Percentiles rank a stretch among this genome's conserved stretches.
Evolutionary conservation across 768 basidiomycete species (phyloP).

Genomic region (Russula sp.): DNA sequence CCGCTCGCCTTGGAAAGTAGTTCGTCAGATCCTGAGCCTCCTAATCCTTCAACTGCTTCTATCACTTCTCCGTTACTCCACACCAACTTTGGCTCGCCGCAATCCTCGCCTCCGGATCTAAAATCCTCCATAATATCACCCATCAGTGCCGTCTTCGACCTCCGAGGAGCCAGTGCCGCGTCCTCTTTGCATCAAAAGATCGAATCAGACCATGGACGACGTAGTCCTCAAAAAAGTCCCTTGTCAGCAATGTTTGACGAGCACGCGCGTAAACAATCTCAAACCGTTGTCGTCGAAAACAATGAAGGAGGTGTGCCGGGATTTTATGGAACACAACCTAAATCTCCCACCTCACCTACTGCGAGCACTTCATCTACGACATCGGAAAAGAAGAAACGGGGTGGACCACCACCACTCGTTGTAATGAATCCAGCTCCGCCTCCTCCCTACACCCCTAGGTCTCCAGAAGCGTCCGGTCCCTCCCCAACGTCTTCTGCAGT

Average conservation of each 20-base stretch:
- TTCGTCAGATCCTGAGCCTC: constrained; percentile 27
- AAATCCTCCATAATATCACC: constrained; percentile 9
- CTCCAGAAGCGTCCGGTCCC: neutral
- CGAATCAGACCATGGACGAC: constrained; percentile 7
- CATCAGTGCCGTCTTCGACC: constrained; percentile 18
- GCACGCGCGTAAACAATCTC: neutral
- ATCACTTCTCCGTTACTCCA: constrained; percentile 32
- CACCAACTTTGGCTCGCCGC: constrained; percentile 37
- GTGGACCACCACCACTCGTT: constrained; percentile 24
- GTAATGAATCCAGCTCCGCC: constrained; percentile 28
- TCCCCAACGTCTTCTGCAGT: neutral
- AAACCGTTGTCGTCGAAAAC: neutral
- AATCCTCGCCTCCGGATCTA: constrained; percentile 25
- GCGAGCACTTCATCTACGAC: constrained; percentile 15
- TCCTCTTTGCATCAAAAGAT: constrained; percentile 11
- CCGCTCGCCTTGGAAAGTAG: neutral
- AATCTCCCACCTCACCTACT: neutral
- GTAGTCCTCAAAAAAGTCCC: neutral
- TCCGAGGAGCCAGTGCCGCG: constrained; percentile 2
- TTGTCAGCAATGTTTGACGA: neutral
- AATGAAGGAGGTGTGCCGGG: constrained; percentile 24
- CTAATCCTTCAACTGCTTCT: constrained; percentile 14
- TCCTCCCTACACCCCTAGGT: constrained; percentile 26
- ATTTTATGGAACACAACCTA: neutral
- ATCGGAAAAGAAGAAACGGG: constrained; percentile 26